Evolutionary conservation across 1,284 basidiomycete genomes (phyloP), one percentile per base, ranked within the genome.

Genomic region (Mycena sp.): DNA sequence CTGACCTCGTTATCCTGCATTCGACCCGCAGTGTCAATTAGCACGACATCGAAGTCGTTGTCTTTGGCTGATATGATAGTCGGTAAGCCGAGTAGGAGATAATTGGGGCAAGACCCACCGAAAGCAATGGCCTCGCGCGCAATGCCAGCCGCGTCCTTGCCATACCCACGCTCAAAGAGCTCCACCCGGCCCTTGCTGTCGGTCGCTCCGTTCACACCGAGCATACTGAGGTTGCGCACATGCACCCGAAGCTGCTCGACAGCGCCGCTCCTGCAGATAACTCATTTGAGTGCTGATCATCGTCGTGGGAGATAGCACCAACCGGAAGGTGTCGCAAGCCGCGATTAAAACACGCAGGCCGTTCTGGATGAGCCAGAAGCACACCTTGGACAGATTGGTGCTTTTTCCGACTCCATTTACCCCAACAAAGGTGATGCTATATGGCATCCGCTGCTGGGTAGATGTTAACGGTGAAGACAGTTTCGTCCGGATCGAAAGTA

Each of bases 351-450:
- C 97, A 29, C 92, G 85, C 43, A 97, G 78, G 10, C 92, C 91
- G 73, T 99, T 99, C 79, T 99, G 97, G 49, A 99, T 89, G 21
- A 99, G 84, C 98, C 98, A 99, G 81, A 99, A 99, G 78, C 95
- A 97, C 51, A 99, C 97, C 80, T 99, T 99, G 55, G 93, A 95
- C 28, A 99, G 80, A 76, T 99, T 99, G 5, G 98, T 99, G 70
- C 95, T 98, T 81, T 99, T 99, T 54, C 98, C 98, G 21, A 99
- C 98, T 23, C 98, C 98, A 74, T 99, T 99, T 53, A 99, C 98
- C n/a, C 98, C 98, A 44, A 99, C 96, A 75, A 99, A 99, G 0
- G 95, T 92, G 72, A 99, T 93, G 66, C 90, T 90, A 78, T 99
- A 99, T 0, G 96, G 96, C 69, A 90, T 82, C 16, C 93, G 88